Base-by-base conservation (phyloP, 1,284 basidiomycete genomes). In the Moniliophthora roreri region DNA sequence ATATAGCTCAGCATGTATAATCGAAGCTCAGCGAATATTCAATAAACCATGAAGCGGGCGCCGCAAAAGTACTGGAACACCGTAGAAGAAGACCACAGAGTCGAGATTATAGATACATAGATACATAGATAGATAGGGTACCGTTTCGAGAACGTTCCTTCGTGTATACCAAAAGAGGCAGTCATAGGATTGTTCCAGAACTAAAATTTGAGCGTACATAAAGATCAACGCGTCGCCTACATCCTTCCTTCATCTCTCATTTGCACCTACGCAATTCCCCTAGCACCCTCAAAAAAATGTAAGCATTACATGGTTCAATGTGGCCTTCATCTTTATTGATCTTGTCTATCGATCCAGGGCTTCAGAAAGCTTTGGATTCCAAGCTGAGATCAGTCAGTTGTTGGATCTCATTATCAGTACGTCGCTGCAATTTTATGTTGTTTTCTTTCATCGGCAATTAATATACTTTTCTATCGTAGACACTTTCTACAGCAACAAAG, bases 401-500 rank as follows among this genome's bases (percentile, higher is more conserved):
- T 80, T 94, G 56, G 92, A 94, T 78, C 77, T 94, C 69, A 94
- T 94, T 76, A 93, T 93, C 81, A 93, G 90, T 91, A 65, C 53
- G 84, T 76, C 21, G 28, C 28, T 15, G 2, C 11, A 13, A 10
- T 45, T 28, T 45, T 40, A 18, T 57, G 51, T 52, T 49, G 50
- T 41, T 45, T 4, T 42, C 21, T 39, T 48, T 24, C 34, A 10
- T 34, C 8, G 42, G 21, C 20, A 44, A 24, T 32, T 18, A 24
- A 51, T 48, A 15, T 10, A 36, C 4, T 58, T n/a, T n/a, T n/a
- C n/a, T n/a, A 21, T 58, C 46, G 15, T 50, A 93, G 92, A 95
- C 81, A 95, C 93, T 59, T 97, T 96, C 84, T 96, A 97, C 85
- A 94, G 91, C 58, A 96, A 97, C 86, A 97, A 97, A 82, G 94